Evolutionary conservation across 202 grass and related monocot species (phyloP).

Genomic region (Setaria viridis): DNA sequence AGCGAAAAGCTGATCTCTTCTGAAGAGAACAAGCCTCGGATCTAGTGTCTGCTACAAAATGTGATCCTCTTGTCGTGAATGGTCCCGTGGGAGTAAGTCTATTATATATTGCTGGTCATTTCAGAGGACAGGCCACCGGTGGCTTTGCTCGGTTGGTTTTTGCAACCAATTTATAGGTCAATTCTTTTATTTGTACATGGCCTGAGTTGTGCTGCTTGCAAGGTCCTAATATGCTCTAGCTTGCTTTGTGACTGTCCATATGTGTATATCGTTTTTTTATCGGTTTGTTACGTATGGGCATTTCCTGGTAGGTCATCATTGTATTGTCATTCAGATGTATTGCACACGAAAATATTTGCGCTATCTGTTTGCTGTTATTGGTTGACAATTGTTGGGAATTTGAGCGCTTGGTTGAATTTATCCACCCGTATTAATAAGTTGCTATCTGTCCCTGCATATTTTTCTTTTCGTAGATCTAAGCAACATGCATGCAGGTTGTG

Average conservation of each 20-base stretch:
- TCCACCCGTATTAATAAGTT: background rate
- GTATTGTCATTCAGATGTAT: slow-evolving; percentile 38
- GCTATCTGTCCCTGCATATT: background rate
- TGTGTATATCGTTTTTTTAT: slow-evolving; percentile 55
- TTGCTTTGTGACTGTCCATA: slow-evolving; percentile 61
- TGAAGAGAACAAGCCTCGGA: slow-evolving; percentile 45
- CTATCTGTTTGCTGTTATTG: slow-evolving; percentile 38
- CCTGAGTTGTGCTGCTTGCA: slow-evolving; percentile 59
- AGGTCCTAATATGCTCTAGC: slow-evolving; percentile 44
- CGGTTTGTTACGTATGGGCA: slow-evolving; percentile 52
- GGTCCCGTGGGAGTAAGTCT: slow-evolving; percentile 44
- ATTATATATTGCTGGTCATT: slow-evolving; percentile 39
- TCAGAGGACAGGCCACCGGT: slow-evolving; percentile 52
- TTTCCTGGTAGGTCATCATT: slow-evolving; percentile 28
- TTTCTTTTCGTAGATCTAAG: background rate
- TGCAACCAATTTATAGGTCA: slow-evolving; percentile 66
- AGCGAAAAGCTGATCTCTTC: slow-evolving; percentile 91
- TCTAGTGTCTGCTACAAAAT: slow-evolving; percentile 45
- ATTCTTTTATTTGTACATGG: slow-evolving; percentile 89
- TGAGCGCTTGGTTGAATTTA: background rate
- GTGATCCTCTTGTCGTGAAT: slow-evolving; percentile 44
- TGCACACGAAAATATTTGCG: slow-evolving; percentile 18
- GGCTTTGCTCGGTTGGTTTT: slow-evolving; percentile 63
- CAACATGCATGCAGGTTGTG: too few species aligned
- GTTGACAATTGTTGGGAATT: slow-evolving; percentile 22